Conservation (phyloP, 495 filamentous ascomycete species). For the Lophium mytilinum region DNA sequence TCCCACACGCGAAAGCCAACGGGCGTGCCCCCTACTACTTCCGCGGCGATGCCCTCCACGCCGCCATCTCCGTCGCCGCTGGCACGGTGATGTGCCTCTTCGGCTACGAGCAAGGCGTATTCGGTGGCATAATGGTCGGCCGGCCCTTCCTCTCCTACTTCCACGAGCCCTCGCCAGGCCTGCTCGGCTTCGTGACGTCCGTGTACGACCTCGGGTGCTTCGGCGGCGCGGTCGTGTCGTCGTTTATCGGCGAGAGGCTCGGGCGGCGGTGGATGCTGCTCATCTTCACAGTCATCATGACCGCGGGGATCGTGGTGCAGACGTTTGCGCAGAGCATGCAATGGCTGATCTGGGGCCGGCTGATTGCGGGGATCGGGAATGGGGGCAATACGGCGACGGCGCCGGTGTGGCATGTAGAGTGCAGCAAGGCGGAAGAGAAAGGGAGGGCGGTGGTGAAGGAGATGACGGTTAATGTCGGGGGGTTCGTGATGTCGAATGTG, state of each 20-base stretch:
- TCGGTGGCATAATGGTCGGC: slow-evolving; percentile 23
- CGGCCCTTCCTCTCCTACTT: slow-evolving; percentile 25
- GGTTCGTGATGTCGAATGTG: slow-evolving; percentile 41
- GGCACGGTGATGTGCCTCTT: slow-evolving; percentile 11
- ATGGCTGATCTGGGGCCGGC: slow-evolving; percentile 42
- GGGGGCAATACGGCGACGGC: slow-evolving; percentile 43
- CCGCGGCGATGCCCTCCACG: no score
- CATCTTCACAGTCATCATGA: slow-evolving; percentile 35
- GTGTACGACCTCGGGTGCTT: slow-evolving; percentile 48
- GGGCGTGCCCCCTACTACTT: no score
- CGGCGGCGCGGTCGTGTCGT: slow-evolving; percentile 36
- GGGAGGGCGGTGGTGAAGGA: slow-evolving; percentile 41
- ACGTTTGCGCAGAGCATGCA: slow-evolving; percentile 36
- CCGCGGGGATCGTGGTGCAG: slow-evolving; percentile 39
- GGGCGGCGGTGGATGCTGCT: slow-evolving; percentile 43
- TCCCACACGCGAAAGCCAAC: no score
- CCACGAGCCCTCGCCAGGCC: slow-evolving; percentile 34
- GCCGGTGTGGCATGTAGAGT: slow-evolving; percentile 45
- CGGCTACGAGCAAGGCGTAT: slow-evolving; percentile 26
- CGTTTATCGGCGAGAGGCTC: slow-evolving; percentile 40
- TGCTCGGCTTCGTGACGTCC: slow-evolving; percentile 41
- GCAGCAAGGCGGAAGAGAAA: slow-evolving; percentile 37
- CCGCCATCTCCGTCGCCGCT: no score
- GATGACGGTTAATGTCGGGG: slow-evolving; percentile 36
- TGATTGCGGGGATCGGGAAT: slow-evolving; percentile 44